Evolutionary conservation across 306 rosid species (phyloP).

Genomic region (Coriaria nepalensis): DNA sequence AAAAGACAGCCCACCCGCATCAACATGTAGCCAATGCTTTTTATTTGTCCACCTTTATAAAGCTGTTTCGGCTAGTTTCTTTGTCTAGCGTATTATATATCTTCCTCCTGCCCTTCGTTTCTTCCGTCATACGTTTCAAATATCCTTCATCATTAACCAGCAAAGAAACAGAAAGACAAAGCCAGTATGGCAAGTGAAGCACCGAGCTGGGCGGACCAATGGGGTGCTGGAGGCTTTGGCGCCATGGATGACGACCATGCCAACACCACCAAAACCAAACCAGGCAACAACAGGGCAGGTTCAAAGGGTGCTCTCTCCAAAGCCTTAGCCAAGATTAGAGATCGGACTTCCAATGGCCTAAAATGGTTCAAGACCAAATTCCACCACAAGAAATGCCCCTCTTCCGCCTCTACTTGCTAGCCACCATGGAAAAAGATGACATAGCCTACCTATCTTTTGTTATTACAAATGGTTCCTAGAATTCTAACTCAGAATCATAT

Average conservation of each 20-base stretch:
- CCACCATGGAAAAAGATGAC: background rate
- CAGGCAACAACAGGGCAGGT: constrained; percentile 27
- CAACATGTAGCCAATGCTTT: constrained; percentile 14
- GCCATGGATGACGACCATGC: constrained; percentile 47
- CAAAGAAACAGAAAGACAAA: background rate
- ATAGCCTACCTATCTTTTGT: background rate
- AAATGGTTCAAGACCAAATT: constrained; percentile 59
- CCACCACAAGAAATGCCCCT: constrained; percentile 19
- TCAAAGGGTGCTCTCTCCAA: constrained; percentile 37
- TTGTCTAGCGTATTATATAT: constrained; percentile 6
- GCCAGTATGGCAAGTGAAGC: constrained; percentile 51
- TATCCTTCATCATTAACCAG: constrained; percentile 14
- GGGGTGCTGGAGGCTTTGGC: constrained; percentile 95
- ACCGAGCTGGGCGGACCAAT: constrained; percentile 89
- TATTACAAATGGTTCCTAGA: too few relatives aligned
- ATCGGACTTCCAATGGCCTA: constrained; percentile 45
- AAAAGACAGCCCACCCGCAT: constrained; percentile 34
- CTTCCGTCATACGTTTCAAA: constrained; percentile 20
- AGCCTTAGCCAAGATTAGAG: constrained; percentile 61
- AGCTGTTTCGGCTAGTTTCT: constrained; percentile 3
- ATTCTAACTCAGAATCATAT: too few relatives aligned
- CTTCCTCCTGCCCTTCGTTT: constrained; percentile 16
- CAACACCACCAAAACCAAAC: constrained; percentile 21
- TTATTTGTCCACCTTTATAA: constrained; percentile 22
- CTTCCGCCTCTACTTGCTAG: background rate